These are phyloP conservation scores for Cylindrotheca closterium DNA, from an alignment of 108 stramenopile species.

Conservation along the genomic window DNA sequence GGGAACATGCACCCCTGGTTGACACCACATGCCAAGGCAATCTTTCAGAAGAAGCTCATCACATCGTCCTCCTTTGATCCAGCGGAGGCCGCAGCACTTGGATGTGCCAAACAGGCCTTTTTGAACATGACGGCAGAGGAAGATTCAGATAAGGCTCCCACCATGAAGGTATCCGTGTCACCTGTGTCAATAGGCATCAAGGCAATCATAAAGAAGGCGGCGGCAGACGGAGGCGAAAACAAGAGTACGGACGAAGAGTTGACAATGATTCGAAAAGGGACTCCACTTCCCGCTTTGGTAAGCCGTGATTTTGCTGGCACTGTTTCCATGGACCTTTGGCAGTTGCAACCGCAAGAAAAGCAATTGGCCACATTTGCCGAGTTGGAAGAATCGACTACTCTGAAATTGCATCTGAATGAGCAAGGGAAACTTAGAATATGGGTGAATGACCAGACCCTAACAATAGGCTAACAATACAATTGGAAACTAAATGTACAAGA, in stretches of 20 bases:
- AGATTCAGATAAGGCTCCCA: not conserved
- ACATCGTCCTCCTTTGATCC: slow-evolving; percentile 30
- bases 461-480: slow-evolving; percentile 30
- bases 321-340: slow-evolving; percentile 18
- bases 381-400: slow-evolving; percentile 2
- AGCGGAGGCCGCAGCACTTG: slow-evolving; percentile 72
- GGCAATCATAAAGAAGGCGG: not conserved
- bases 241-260: not conserved
- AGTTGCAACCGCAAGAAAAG: slow-evolving; percentile 22
- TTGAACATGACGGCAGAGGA: slow-evolving; percentile 26
- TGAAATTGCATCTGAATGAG: slow-evolving; percentile 24
- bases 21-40: slow-evolving; percentile 42
- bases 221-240: not conserved
- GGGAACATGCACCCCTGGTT: slow-evolving; percentile 63
- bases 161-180: slow-evolving; percentile 8
- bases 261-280: slow-evolving; percentile 26
- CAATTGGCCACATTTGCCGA: slow-evolving; percentile 27
- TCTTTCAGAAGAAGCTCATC: slow-evolving; percentile 25
- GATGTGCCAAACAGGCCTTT: slow-evolving; percentile 70
- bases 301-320: slow-evolving; percentile 11
- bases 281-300: slow-evolving; percentile 29
- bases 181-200: slow-evolving; percentile 14
- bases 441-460: slow-evolving; percentile 28
- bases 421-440: slow-evolving; percentile 26
- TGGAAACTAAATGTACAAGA: too few species aligned